Conservation (phyloP, 345 rosid species). For the Lepidium aucheri region DNA sequence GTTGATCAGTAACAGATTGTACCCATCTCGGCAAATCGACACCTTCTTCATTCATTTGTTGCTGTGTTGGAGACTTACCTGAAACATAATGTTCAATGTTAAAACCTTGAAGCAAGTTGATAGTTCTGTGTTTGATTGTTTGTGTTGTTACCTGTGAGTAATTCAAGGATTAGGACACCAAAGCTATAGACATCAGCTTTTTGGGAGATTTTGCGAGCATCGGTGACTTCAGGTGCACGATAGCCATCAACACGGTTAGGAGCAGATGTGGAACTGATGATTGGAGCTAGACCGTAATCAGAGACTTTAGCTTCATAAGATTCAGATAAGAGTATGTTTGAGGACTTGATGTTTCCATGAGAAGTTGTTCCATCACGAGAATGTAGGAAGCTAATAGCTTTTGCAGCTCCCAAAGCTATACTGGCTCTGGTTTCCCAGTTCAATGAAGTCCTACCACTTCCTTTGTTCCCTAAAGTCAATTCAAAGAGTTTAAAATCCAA, state of each 20-base stretch:
- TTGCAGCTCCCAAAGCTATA: conserved; percentile 78
- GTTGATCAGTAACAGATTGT: conserved; percentile 58
- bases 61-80: conserved; percentile 74
- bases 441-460: conserved; percentile 70
- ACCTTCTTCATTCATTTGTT: conserved; percentile 60
- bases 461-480: conserved; percentile 49
- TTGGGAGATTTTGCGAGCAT: conserved; percentile 66
- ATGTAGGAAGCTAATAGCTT: conserved; percentile 67
- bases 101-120: neutral
- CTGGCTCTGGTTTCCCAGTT: conserved; percentile 75
- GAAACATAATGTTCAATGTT: conserved; percentile 6
- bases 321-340: conserved; percentile 74
- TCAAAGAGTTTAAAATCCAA: neutral
- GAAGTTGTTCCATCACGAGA: conserved; percentile 51
- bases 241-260: conserved; percentile 78
- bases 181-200: conserved; percentile 89
- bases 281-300: conserved; percentile 76
- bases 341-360: conserved; percentile 92
- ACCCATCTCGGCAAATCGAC: conserved; percentile 93
- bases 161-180: conserved; percentile 73
- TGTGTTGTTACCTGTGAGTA: conserved; percentile 54
- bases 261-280: conserved; percentile 59
- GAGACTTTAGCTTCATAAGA: conserved; percentile 69
- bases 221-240: conserved; percentile 87
- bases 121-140: neutral